Evolutionary conservation across 257 asterid genomes (phyloP).

Genomic region (Anisodus acutangulus): DNA sequence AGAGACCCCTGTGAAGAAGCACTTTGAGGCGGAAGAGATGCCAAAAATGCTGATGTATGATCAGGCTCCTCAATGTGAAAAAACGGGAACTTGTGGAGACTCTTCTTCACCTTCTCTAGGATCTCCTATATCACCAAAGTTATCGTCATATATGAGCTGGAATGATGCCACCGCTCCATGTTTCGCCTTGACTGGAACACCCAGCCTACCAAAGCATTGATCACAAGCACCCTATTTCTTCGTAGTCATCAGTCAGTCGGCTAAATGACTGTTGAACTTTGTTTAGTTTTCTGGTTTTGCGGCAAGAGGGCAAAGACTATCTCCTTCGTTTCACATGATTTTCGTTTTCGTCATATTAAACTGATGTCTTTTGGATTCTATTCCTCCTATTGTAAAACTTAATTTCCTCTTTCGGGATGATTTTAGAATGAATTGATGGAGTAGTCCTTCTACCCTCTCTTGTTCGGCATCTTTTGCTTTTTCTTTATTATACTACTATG

Average conservation of each 20-base stretch:
- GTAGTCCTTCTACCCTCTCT: background rate
- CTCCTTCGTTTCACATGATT: constrained; percentile 16
- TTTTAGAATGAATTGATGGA: background rate
- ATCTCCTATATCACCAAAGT: constrained; percentile 61
- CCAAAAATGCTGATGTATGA: constrained; percentile 35
- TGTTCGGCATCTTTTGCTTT: background rate
- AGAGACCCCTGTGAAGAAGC: constrained; percentile 45
- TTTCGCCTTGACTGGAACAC: constrained; percentile 51
- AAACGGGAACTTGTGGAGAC: constrained; percentile 33
- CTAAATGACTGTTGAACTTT: constrained; percentile 28
- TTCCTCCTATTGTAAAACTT: background rate
- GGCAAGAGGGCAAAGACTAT: constrained; percentile 4
- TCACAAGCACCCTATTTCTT: background rate
- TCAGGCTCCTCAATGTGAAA: constrained; percentile 31
- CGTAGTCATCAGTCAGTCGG: background rate
- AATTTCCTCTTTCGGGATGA: background rate
- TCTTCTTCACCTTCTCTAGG: constrained; percentile 48
- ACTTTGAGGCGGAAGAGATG: constrained; percentile 58
- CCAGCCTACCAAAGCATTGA: constrained; percentile 35
- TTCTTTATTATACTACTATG: background rate
- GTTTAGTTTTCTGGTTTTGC: constrained; percentile 20
- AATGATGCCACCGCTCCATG: constrained; percentile 46
- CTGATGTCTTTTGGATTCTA: background rate
- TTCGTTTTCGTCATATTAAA: constrained; percentile 2
- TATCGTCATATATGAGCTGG: constrained; percentile 46